phyloP scores from a whole-genome alignment of 2,329 filamentous ascomycete species.

The Grosmannia clavigera region DNA sequence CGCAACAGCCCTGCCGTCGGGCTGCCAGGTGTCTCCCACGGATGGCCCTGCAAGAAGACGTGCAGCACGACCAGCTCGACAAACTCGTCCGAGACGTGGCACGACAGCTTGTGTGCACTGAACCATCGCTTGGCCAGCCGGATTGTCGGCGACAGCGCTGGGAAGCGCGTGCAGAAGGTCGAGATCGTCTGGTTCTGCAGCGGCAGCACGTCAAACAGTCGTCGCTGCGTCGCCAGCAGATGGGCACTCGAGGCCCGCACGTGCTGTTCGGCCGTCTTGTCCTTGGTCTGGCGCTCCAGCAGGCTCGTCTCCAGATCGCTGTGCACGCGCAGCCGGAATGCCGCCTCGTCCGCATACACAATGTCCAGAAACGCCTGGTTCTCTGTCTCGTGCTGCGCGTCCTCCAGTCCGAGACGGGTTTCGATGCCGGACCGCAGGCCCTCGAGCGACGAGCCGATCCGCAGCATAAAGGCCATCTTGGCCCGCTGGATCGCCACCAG shows the following conservation, averaged over 20 bases:
- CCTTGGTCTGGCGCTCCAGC: slow-evolving; percentile 65
- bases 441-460: slow-evolving; percentile 59
- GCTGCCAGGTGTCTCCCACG: slow-evolving; percentile 68
- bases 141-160: slow-evolving; percentile 68
- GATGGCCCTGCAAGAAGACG: slow-evolving; percentile 69
- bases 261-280: slow-evolving; percentile 54
- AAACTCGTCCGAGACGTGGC: slow-evolving; percentile 66
- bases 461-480: slow-evolving; percentile 79
- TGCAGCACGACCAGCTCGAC: slow-evolving; percentile 72
- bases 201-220: slow-evolving; percentile 58
- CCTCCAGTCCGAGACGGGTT: slow-evolving; percentile 70
- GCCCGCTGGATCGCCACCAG: slow-evolving; percentile 82
- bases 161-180: slow-evolving; percentile 68
- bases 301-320: slow-evolving; percentile 77
- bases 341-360: slow-evolving; percentile 55
- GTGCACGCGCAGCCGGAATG: slow-evolving; percentile 78
- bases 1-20: slow-evolving; percentile 70
- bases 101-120: slow-evolving; percentile 62
- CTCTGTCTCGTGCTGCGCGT: slow-evolving; percentile 51
- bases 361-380: slow-evolving; percentile 80
- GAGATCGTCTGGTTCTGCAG: slow-evolving; percentile 72
- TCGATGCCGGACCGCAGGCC: slow-evolving; percentile 34
- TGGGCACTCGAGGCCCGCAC: slow-evolving; percentile 56
- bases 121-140: slow-evolving; percentile 87
- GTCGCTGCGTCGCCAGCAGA: slow-evolving; percentile 58